Conservation (phyloP, 2,329 filamentous ascomycete species). For the Sarocladiaceae sp. region DNA sequence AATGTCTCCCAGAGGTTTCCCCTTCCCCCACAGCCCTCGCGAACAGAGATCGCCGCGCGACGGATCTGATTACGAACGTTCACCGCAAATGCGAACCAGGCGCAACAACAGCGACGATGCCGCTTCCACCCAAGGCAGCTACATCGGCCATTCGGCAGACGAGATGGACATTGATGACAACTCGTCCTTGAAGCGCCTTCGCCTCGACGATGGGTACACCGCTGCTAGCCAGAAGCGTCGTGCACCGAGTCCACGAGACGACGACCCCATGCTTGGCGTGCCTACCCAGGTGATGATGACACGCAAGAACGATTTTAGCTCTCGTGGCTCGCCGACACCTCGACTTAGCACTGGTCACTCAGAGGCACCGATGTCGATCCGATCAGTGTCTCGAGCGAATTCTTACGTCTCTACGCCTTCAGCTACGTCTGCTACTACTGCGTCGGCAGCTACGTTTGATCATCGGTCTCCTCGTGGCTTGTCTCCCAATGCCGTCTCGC, state of each 20-base stretch:
- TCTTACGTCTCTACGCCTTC: slow-evolving; percentile 45
- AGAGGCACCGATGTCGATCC: slow-evolving; percentile 39
- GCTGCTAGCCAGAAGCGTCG: slow-evolving; percentile 44
- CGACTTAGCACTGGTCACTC: slow-evolving; percentile 43
- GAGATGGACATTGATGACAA: slow-evolving; percentile 51
- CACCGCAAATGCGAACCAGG: slow-evolving; percentile 38
- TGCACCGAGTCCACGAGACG: slow-evolving; percentile 49
- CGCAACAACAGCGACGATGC: slow-evolving; percentile 52
- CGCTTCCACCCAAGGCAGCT: slow-evolving; percentile 40
- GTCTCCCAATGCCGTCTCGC: slow-evolving; percentile 47
- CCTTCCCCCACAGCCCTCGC: slow-evolving; percentile 33
- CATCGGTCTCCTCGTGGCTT: slow-evolving; percentile 41
- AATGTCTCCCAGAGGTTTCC: slow-evolving; percentile 39
- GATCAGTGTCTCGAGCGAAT: slow-evolving; percentile 34
- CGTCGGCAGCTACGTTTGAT: slow-evolving; percentile 40
- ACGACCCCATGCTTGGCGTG: slow-evolving; percentile 42
- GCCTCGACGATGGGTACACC: slow-evolving; percentile 42
- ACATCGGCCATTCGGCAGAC: slow-evolving; percentile 32
- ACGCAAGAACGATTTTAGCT: slow-evolving; percentile 16
- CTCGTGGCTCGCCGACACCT: slow-evolving; percentile 49
- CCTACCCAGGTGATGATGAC: slow-evolving; percentile 16
- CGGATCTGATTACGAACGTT: slow-evolving; percentile 41
- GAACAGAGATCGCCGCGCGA: slow-evolving; percentile 43
- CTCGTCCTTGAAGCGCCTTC: slow-evolving; percentile 44
- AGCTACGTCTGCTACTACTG: slow-evolving; percentile 34